Evolutionary conservation across 495 filamentous ascomycete species (phyloP).

Genomic region (Penicillium parvum): DNA sequence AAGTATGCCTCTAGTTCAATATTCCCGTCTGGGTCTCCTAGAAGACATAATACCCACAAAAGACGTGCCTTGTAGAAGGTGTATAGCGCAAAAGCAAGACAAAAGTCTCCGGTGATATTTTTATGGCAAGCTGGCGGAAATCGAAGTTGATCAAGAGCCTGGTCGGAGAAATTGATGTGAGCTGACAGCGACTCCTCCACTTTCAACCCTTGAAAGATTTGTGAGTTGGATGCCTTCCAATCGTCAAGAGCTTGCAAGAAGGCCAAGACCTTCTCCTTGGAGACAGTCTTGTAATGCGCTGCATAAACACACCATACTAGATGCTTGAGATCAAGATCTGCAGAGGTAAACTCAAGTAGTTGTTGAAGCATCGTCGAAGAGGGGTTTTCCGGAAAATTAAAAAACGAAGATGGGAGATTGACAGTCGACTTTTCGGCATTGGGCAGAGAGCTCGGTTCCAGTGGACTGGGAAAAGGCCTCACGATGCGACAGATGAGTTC

Average conservation of each 20-base stretch:
- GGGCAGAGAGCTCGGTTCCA: not conserved
- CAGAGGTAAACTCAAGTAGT: constrained; percentile 4
- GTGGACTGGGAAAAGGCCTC: not conserved
- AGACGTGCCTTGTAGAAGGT: constrained; percentile 5
- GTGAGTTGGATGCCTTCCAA: constrained; percentile 2
- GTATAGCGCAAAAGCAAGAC: constrained; percentile 3
- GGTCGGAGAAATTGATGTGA: not conserved
- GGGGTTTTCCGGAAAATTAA: not conserved
- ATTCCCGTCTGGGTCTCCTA: not conserved
- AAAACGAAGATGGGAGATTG: not conserved
- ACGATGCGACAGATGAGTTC: constrained; percentile 3
- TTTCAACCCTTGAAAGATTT: not conserved
- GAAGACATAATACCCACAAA: constrained; percentile 2
- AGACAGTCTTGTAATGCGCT: not conserved
- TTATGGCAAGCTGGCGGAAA: constrained; percentile 1
- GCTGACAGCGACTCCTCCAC: not conserved
- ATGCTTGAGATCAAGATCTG: constrained; percentile 5
- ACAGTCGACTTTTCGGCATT: not conserved
- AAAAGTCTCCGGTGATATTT: not conserved
- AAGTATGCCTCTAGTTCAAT: constrained; percentile 4
- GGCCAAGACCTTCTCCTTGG: not conserved
- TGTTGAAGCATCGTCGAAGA: constrained; percentile 3
- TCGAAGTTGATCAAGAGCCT: not conserved
- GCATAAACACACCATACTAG: constrained; percentile 2
- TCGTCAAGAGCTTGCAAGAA: not conserved